Evolutionary conservation across 441 rosid genomes (phyloP).

Genomic region (Populus trichocarpa): DNA sequence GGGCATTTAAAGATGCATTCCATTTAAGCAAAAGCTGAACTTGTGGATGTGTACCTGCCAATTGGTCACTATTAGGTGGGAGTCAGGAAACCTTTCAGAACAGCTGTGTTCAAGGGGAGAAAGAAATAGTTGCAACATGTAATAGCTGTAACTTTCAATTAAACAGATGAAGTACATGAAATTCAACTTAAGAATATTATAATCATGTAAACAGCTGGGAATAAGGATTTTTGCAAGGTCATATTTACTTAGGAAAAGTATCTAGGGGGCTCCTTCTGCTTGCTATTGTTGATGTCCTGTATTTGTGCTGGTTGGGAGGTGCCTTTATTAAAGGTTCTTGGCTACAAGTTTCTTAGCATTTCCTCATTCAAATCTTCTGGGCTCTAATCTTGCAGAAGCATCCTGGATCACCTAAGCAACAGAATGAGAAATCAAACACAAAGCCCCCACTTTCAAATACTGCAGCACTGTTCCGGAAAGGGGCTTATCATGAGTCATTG

Average conservation of each 20-base stretch:
- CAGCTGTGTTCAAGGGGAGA: not conserved
- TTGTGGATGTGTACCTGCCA: not conserved
- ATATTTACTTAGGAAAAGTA: not conserved
- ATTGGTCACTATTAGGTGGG: not conserved
- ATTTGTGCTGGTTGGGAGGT: not conserved
- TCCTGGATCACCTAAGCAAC: slow-evolving; percentile 88
- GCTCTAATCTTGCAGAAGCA: slow-evolving; percentile 51
- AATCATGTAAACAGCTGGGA: not conserved
- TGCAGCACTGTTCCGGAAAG: slow-evolving; percentile 80
- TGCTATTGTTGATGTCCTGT: not conserved
- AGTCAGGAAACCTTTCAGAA: not conserved
- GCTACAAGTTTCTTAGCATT: not conserved
- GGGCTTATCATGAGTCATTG: slow-evolving; percentile 89
- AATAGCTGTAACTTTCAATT: not conserved
- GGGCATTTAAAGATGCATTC: not conserved
- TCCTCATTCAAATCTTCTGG: not conserved
- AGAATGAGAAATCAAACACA: slow-evolving; percentile 55
- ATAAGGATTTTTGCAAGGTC: not conserved
- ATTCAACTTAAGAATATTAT: not conserved
- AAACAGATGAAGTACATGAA: not conserved
- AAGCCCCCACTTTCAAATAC: slow-evolving; percentile 85
- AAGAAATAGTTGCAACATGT: not conserved
- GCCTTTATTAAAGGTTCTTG: not conserved
- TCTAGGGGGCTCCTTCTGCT: not conserved
- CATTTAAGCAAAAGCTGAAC: not conserved